phyloP scores from a whole-genome alignment of 176 grass and related monocot species.

The Oryza glumipatula region DNA sequence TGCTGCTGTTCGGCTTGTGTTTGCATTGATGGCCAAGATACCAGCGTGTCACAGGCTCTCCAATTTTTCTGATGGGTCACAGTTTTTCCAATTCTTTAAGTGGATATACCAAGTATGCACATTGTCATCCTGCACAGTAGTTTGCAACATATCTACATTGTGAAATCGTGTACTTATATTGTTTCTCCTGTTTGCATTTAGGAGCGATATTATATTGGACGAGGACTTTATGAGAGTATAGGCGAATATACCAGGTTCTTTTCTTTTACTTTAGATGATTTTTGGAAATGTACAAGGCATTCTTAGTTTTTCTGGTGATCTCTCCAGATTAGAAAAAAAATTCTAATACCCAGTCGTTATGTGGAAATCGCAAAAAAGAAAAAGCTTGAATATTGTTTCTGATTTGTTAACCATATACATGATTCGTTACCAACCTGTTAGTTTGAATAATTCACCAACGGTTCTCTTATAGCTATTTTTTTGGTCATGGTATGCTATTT shows the following conservation, averaged over 20 bases:
- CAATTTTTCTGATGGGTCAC: conserved; percentile 64
- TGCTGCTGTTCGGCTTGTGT: conserved; percentile 67
- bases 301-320: neutral
- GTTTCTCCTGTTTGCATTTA: conserved; percentile 47
- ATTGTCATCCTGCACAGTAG: conserved; percentile 22
- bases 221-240: conserved; percentile 88
- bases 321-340: neutral
- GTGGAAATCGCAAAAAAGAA: neutral
- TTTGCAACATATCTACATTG: conserved; percentile 27
- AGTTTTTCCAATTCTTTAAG: conserved; percentile 99
- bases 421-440: neutral
- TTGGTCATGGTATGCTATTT: conserved; percentile 28
- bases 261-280: conserved; percentile 26
- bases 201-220: conserved; percentile 94
- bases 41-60: conserved; percentile 93
- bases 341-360: neutral
- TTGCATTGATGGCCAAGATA: conserved; percentile 82
- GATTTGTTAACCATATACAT: neutral
- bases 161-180: conserved; percentile 30
- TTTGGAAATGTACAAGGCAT: neutral
- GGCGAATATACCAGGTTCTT: conserved; percentile 79
- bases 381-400: neutral
- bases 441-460: conserved; percentile 5
- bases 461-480: conserved; percentile 8
- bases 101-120: conserved; percentile 93